Base-by-base conservation (phyloP, 129 eudicot species). In the Glebionis coronaria region DNA sequence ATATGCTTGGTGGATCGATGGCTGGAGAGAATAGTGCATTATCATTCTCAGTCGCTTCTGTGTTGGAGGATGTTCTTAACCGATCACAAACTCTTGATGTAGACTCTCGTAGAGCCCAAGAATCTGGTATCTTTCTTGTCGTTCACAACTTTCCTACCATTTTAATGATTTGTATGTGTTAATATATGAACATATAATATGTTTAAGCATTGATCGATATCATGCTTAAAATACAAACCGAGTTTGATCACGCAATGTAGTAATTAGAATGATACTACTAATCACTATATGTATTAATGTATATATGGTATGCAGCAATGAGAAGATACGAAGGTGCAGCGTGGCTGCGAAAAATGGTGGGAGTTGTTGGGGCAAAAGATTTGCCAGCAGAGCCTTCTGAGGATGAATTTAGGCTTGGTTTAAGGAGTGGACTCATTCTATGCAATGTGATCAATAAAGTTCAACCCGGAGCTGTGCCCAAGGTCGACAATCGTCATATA, bases 371-470 rank as follows among this genome's bases (percentile, higher is more conserved):
- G 0, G 95, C 96, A 9, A 88, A 73, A 73, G 98, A 92, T 81
- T 82, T 92, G 76, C 98, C 98, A 0, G 95, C 98, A 9, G 98
- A 92, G 83, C 98, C 96, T 72, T 88, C 98, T 0, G 98, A 92
- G 76, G 98, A 92, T 69, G 98, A 88, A 61, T 88, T 92, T 65
- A 84, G 95, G 77, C 83, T 85, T 60, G 98, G 89, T 9, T 75
- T 92, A 68, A 92, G 96, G 72, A 92, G 95, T 75, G 98, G 98
- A 46, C 69, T 92, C 4, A 82, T 92, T 69, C 87, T 92, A 18
- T 92, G 98, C 70, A 85, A 82, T 81, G 95, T 75, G 9, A 77
- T 92, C 4, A 92, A 92, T 64, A 92, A 88, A 70, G 70, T 92
- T 75, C 88, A 88, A 56, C 89, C 94, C 0, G 96, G 98, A 65